phyloP scores from a whole-genome alignment of 768 basidiomycete genomes.

The Dioszegia crocea region DNA sequence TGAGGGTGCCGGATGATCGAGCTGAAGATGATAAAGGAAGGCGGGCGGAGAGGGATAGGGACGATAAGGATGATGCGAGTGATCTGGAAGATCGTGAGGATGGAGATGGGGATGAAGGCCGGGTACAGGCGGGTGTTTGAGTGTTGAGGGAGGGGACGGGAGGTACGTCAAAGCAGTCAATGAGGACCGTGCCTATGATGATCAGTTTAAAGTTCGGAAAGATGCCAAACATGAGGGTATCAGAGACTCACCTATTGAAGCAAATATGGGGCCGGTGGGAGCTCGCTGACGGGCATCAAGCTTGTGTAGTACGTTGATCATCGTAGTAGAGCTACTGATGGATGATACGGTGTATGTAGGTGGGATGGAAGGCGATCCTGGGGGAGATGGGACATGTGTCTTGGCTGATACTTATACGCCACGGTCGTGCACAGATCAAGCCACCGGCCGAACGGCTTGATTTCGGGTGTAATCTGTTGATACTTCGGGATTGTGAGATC shows the following conservation, averaged over 20 bases:
- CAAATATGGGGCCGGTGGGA: slow-evolving; percentile 11
- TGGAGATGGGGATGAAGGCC: neutral
- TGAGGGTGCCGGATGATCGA: slow-evolving; percentile 4
- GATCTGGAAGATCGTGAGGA: neutral
- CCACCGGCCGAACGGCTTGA: too few relatives aligned
- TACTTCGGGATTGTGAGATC: too few relatives aligned
- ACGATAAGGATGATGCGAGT: neutral
- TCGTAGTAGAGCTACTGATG: too few relatives aligned
- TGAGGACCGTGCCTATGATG: slow-evolving; percentile 30
- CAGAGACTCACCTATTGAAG: slow-evolving; percentile 34
- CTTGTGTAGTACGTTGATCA: too few relatives aligned
- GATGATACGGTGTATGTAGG: too few relatives aligned
- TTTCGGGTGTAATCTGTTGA: too few relatives aligned
- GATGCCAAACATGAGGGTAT: neutral
- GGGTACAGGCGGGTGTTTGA: neutral
- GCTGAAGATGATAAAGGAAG: neutral
- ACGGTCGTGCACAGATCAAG: too few relatives aligned
- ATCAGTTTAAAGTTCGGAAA: neutral
- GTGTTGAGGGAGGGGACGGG: slow-evolving; percentile 14
- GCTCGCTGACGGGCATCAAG: neutral
- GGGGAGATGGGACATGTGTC: too few relatives aligned
- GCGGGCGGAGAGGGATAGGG: neutral
- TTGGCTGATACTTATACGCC: too few relatives aligned
- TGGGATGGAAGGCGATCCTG: too few relatives aligned
- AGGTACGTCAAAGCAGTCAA: slow-evolving; percentile 33